Evolutionary conservation across 306 rosid genomes (phyloP), one percentile per base, ranked within the genome.

Genomic region (Gastrolobium bilobum): DNA sequence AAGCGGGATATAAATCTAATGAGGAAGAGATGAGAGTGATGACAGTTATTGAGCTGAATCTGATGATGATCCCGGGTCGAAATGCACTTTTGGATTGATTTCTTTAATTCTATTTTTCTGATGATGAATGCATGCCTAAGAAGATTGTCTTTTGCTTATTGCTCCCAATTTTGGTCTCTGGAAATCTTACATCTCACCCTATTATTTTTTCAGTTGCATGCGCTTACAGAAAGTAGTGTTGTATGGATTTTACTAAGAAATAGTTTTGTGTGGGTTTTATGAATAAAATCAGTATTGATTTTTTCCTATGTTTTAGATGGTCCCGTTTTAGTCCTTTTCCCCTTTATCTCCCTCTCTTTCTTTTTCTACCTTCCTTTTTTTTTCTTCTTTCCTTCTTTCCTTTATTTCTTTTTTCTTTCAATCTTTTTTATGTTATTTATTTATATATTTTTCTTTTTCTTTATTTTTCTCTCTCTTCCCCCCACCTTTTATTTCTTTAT

Each of bases 81-180:
- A 20, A 53, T n/a, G 13, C 66, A 39, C 66, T 71, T 30, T n/a
- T 15, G 51, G 51, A 20, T 37, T 54, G 52, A 54, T 72, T 72
- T 72, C 31, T 13, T 34, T 60, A 34, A 10, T 60, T 60, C 29
- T 35, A 60, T 34, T 60, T 60, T 44, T 33, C 10, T 60, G 26
- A 34, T 35, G 67, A 51, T 11, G 4, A 46, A 40, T 40, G 37
- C 7, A 26, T 40, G 26, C 69, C 47, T 39, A 15, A 40, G 37
- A 65, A 42, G 52, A 43, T 66, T 6, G 14, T 33, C 61, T 31
- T 60, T 29, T 71, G 47, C 48, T 71, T 37, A 34, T 14, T 34
- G 1, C 79, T 47, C 4, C 20, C 44, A 7, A 38, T 54, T 7
- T 51, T 52, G 9, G 11, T 39, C n/a, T 64, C 4, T 34, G 66